Conservation (phyloP, 768 basidiomycete species). For the Dioszegia crocea region DNA sequence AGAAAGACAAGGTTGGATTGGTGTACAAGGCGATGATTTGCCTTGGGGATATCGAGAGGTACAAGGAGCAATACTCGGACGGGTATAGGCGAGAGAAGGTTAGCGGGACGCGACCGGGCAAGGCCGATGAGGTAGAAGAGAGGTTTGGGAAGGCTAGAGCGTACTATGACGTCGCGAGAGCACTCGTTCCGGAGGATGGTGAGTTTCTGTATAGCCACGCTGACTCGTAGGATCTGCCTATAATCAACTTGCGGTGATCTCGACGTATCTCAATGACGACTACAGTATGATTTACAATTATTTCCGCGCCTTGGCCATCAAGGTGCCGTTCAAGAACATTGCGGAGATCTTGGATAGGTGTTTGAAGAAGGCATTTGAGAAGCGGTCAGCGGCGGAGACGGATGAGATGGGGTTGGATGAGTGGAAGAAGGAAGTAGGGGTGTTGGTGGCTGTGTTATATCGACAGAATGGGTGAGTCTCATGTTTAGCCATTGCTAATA, state of each 20-base stretch:
- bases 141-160: constrained; percentile 53
- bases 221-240: constrained; percentile 62
- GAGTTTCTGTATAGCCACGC: constrained; percentile 12
- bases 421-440: constrained; percentile 70
- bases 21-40: constrained; percentile 84
- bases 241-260: constrained; percentile 90
- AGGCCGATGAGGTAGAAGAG: constrained; percentile 54
- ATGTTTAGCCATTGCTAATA: constrained; percentile 6
- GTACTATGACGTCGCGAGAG: constrained; percentile 76
- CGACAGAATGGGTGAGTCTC: constrained; percentile 53
- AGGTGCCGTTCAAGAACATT: constrained; percentile 79
- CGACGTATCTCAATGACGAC: constrained; percentile 76
- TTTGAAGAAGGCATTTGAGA: constrained; percentile 63
- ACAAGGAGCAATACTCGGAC: constrained; percentile 74
- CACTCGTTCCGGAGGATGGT: constrained; percentile 79
- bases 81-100: constrained; percentile 10
- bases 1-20: constrained; percentile 64
- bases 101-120: constrained; percentile 2
- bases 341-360: constrained; percentile 75
- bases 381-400: constrained; percentile 43
- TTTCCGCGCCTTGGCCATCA: constrained; percentile 83
- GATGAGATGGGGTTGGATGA: constrained; percentile 52
- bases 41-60: constrained; percentile 89
- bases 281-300: constrained; percentile 78
- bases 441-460: constrained; percentile 66